Evolutionary conservation across 1,284 basidiomycete genomes (phyloP), one percentile per base, ranked within the genome.

Genomic region (Volvariella surrecta): DNA sequence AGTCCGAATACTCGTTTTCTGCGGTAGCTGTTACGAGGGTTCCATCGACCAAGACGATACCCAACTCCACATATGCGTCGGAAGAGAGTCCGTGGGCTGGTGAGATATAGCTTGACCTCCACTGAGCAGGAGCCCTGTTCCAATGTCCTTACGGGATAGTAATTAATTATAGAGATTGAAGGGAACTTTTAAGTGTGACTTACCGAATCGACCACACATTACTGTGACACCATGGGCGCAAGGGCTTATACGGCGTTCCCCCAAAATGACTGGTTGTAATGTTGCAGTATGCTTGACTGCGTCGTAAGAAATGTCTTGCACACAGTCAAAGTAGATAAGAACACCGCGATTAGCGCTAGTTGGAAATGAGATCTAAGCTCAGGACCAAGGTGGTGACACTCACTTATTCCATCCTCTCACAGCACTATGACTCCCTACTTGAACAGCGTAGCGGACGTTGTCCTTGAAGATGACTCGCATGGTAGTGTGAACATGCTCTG

Each of bases 321-420:
- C 66, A 40, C 58, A 48, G 22, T 56, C 51, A 45, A 67, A 67
- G 32, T 52, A 56, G 32, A 69, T 62, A 3, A 69, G 57, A 28
- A 68, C 55, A 8, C 64, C 65, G 39, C 60, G 53, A 20, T 63
- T 46, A 20, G 63, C 58, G 31, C 63, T 63, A 42, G 28, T 24
- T 40, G 32, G 42, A 21, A 45, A 39, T 32, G 21, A 47, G 40
- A 21, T 41, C 24, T 30, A 31, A 24, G 32, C 4, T 24, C 7
- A 32, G 15, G 10, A 42, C 21, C 11, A 42, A 22, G 40, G 20
- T 15, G 7, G 43, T n/a, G 15, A 40, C 17, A 56, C 63, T 42
- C 44, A 66, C 64, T 53, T 64, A 51, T 67, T 64, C 65, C 65
- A 67, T n/a, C 60, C 63, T 24, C 52, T 55, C 61, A 61, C 62